Conservation (phyloP, 2,329 filamentous ascomycete genomes). For the Bipolaris victoriae region DNA sequence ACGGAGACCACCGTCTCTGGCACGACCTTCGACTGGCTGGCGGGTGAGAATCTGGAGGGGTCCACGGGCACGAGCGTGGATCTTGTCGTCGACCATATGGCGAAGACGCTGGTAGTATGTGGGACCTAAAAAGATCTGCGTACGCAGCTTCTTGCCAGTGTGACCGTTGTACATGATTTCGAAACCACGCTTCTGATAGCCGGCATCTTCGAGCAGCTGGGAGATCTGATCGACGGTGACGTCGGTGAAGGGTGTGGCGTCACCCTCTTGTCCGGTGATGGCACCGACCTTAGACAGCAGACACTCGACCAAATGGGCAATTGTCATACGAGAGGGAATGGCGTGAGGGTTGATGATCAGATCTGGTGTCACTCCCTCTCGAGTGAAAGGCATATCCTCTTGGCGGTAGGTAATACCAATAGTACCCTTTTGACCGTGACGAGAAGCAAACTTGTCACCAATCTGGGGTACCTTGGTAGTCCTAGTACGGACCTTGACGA, state of each 20-base stretch:
- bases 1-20: slow-evolving; percentile 93
- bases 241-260: slow-evolving; percentile 96
- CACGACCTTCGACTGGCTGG: slow-evolving; percentile 97
- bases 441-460: slow-evolving; percentile 98
- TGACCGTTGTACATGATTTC: slow-evolving; percentile 99
- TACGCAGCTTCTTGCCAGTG: slow-evolving; percentile 89
- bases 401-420: slow-evolving; percentile 98
- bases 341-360: slow-evolving; percentile 99
- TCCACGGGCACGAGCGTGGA: slow-evolving; percentile 96
- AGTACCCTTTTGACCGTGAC: slow-evolving; percentile 98
- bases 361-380: slow-evolving; percentile 89
- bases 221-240: slow-evolving; percentile 96
- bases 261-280: slow-evolving; percentile 91
- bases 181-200: slow-evolving; percentile 96
- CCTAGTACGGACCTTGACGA: slow-evolving; percentile 95
- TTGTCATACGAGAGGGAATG: slow-evolving; percentile 99
- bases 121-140: slow-evolving; percentile 95
- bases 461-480: slow-evolving; percentile 99
- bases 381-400: slow-evolving; percentile 98
- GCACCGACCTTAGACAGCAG: slow-evolving; percentile 94
- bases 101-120: slow-evolving; percentile 98
- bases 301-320: slow-evolving; percentile 99
- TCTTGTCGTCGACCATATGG: slow-evolving; percentile 99
- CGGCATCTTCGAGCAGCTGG: slow-evolving; percentile 80
- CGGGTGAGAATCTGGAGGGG: slow-evolving; percentile 96